Base-by-base conservation (phyloP, 306 rosid species). In the Casuarina cunninghamiana region DNA sequence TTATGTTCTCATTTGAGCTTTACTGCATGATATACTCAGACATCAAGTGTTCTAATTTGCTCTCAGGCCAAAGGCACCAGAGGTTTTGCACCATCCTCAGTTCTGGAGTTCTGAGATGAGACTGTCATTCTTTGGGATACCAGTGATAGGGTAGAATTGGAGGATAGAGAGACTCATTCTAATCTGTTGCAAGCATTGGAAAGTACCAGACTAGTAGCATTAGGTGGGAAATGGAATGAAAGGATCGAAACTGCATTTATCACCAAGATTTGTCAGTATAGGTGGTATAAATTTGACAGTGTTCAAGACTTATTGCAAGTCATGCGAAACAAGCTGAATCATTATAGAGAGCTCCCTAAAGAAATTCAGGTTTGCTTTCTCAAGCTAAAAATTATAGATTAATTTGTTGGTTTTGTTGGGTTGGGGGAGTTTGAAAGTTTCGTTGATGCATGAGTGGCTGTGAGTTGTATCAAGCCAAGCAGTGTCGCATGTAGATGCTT, bases 261-360 rank as follows among this genome's bases (percentile, higher is more conserved):
- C 44, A 75, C 62, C 66, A 73, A 91, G 80, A 91, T 91, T 69
- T 86, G 98, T 63, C 84, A 7, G 17, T 91, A 91, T 79, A 85
- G 98, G 68, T 84, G 93, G 54, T 94, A 94, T 57, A 94, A 84
- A 69, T 91, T 69, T 75, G 88, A 87, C 73, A 94, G 97, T 66
- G 94, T 91, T 38, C 89, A 94, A 72, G 96, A 91, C 80, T 81
- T 94, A 37, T 53, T 94, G 83, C 90, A 96, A 41, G 96, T 94
- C 63, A 89, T 94, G 84, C 89, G 98, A 77, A 94, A 94, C 87
- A 90, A 94, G 78, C 76, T 82, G 72, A 94, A 91, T 84, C 98
- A 94, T 83, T 91, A 80, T 10, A 76, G 97, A 80, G 98, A 94
- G 80, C 84, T 89, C 77, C 97, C 98, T 12, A 83, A 48, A 41